phyloP scores from a whole-genome alignment of 495 filamentous ascomycete genomes.

The Pseudoneurospora amorphoporcata region DNA sequence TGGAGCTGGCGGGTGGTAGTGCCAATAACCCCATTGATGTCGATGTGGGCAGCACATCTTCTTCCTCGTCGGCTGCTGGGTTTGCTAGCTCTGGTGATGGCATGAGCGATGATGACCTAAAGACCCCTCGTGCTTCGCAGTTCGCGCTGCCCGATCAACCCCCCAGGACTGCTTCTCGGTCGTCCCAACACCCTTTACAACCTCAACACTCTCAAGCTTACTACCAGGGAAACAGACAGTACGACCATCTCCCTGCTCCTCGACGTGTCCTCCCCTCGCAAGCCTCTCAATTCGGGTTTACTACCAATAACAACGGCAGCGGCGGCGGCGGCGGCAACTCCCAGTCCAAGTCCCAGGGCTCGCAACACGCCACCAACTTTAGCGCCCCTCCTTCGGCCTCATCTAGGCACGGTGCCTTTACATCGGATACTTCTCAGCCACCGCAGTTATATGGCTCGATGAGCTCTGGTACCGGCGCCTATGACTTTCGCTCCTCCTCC shows the following conservation, averaged over 20 bases:
- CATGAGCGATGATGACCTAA: background rate
- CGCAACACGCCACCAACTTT: background rate
- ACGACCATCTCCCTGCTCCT: background rate
- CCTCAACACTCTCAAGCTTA: background rate
- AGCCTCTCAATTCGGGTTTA: background rate
- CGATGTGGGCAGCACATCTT: background rate
- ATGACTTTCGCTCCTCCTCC: background rate
- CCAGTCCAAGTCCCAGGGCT: background rate
- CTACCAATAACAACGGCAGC: background rate
- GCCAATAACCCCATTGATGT: background rate
- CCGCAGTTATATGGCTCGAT: background rate
- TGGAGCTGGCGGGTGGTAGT: background rate
- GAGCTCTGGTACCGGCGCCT: background rate
- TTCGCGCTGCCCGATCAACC: background rate
- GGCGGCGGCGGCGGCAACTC: background rate
- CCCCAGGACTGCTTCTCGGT: background rate
- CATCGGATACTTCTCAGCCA: background rate
- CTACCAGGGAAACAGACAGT: background rate
- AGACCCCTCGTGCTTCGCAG: background rate
- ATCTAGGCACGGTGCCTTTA: background rate
- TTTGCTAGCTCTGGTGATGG: background rate
- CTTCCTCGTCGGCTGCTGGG: background rate
- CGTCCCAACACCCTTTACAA: background rate
- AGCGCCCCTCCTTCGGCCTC: background rate
- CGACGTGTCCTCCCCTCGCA: background rate